A percentile compares a stretch with the other conserved stretches of the same genome.
Conservation (phyloP, 345 rosid species). For the Boechera retrofracta region DNA sequence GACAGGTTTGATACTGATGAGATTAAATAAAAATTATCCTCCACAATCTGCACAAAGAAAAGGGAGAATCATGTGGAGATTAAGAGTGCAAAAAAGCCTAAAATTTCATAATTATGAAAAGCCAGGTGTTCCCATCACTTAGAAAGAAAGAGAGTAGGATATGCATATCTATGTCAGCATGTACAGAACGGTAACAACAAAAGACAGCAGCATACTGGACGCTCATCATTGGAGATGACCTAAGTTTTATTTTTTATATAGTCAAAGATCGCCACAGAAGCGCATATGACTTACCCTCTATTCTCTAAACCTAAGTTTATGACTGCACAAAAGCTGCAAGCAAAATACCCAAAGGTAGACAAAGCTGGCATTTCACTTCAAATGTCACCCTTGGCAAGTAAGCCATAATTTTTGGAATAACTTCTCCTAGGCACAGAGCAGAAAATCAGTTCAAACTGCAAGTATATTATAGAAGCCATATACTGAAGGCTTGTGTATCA, state of each 20-base stretch:
- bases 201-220: no score
- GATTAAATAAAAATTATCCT: slow-evolving; percentile 9
- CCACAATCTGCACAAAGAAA: slow-evolving; percentile 19
- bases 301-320: slow-evolving; percentile 22
- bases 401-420: slow-evolving; percentile 16
- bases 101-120: slow-evolving; percentile 11
- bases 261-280: neutral
- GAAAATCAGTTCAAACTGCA: slow-evolving; percentile 25
- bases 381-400: slow-evolving; percentile 28
- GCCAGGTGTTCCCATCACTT: slow-evolving; percentile 5
- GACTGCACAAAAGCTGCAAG: slow-evolving; percentile 18
- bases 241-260: neutral
- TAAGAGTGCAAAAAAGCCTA: slow-evolving; percentile 4
- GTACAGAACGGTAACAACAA: no score
- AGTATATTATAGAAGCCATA: neutral
- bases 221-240: no score
- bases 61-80: slow-evolving; percentile 17
- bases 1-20: slow-evolving; percentile 1
- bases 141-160: neutral
- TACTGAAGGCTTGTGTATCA: slow-evolving; percentile 2
- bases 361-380: slow-evolving; percentile 6
- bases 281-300: neutral
- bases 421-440: neutral
- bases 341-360: slow-evolving; percentile 1
- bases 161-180: slow-evolving; percentile 27